Evolutionary conservation across 1,284 basidiomycete species (phyloP).

Genomic region (Malassezia japonica): DNA sequence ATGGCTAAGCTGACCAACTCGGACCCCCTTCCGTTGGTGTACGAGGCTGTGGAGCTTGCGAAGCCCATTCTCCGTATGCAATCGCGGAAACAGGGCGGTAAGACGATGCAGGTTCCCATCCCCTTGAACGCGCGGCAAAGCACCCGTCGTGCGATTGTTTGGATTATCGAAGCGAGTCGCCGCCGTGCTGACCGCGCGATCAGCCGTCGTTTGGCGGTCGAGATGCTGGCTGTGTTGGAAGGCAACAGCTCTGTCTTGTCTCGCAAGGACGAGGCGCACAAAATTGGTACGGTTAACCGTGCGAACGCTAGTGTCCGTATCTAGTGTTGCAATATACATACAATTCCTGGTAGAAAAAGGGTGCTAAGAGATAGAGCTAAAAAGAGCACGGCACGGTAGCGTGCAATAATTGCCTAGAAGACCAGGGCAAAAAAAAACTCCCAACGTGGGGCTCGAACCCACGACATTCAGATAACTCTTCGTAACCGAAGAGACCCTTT

Average conservation of each 20-base stretch:
- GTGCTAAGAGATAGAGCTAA: not conserved
- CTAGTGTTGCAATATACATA: slow-evolving; percentile 5
- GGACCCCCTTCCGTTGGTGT: slow-evolving; percentile 47
- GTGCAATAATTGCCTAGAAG: not conserved
- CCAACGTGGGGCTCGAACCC: slow-evolving; percentile 48
- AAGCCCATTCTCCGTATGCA: slow-evolving; percentile 48
- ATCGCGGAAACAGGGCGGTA: slow-evolving; percentile 46
- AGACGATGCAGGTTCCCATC: slow-evolving; percentile 47
- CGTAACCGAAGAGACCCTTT: slow-evolving; percentile 14
- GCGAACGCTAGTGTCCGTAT: slow-evolving; percentile 42
- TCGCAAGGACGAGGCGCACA: slow-evolving; percentile 55
- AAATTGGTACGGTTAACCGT: slow-evolving; percentile 69
- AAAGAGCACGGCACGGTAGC: no score
- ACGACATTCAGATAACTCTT: slow-evolving; percentile 41
- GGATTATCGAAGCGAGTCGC: slow-evolving; percentile 50
- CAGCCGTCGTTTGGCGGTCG: slow-evolving; percentile 46
- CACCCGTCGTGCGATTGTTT: slow-evolving; percentile 45
- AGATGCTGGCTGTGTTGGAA: slow-evolving; percentile 48
- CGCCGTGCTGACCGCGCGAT: slow-evolving; percentile 47
- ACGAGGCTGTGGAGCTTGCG: slow-evolving; percentile 42
- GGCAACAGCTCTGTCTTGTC: slow-evolving; percentile 47
- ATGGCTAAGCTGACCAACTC: slow-evolving; percentile 39
- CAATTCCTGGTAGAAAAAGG: not conserved
- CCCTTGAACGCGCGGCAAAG: slow-evolving; percentile 45
- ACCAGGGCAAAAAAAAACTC: slow-evolving; percentile 24